Percentiles rank a stretch among this genome's conserved stretches.
phyloP scores from a whole-genome alignment of 2,329 filamentous ascomycete genomes.

The Aspergillus tubingensis region DNA sequence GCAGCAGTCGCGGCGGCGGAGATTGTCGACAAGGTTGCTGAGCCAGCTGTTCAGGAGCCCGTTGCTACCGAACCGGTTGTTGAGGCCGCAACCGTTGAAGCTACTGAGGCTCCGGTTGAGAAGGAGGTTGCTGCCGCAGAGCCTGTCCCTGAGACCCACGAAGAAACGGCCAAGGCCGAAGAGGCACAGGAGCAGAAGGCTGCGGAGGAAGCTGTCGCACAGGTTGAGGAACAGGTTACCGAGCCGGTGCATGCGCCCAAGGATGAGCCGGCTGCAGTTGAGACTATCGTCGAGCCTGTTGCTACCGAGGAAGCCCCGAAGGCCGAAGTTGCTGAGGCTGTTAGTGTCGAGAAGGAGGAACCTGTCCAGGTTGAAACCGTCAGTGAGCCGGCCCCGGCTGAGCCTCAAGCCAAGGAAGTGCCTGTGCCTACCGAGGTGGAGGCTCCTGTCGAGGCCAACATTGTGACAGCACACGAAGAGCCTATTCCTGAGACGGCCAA shows the following conservation, averaged over 20 bases:
- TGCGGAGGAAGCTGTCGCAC: constrained; percentile 5
- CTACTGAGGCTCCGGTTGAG: constrained; percentile 1
- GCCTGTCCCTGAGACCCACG: neutral
- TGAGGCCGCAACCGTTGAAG: neutral
- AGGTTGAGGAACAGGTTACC: constrained; percentile 3
- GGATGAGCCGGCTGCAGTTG: constrained; percentile 2
- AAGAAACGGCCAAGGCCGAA: constrained; percentile 7
- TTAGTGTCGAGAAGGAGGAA: constrained; percentile 3
- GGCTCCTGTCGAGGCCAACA: neutral
- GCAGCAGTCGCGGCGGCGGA: neutral
- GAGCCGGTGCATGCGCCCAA: constrained; percentile 5
- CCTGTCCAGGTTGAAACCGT: constrained; percentile 3
- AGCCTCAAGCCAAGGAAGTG: neutral
- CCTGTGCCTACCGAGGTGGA: neutral
- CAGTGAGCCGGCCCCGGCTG: neutral
- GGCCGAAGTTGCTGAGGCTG: constrained; percentile 8
- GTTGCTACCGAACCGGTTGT: neutral
- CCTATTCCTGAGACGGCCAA: constrained; percentile 9
- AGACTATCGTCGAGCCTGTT: neutral
- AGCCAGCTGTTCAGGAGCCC: constrained; percentile 7
- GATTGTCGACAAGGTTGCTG: constrained; percentile 14
- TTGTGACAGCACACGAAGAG: constrained; percentile 6
- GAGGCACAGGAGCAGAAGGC: constrained; percentile 1
- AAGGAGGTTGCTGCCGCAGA: constrained; percentile 13
- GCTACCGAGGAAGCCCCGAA: constrained; percentile 4